Evolutionary conservation across 106 monocot genomes (phyloP), one percentile per base, ranked within the genome.

Genomic region (Posidonia australis): DNA sequence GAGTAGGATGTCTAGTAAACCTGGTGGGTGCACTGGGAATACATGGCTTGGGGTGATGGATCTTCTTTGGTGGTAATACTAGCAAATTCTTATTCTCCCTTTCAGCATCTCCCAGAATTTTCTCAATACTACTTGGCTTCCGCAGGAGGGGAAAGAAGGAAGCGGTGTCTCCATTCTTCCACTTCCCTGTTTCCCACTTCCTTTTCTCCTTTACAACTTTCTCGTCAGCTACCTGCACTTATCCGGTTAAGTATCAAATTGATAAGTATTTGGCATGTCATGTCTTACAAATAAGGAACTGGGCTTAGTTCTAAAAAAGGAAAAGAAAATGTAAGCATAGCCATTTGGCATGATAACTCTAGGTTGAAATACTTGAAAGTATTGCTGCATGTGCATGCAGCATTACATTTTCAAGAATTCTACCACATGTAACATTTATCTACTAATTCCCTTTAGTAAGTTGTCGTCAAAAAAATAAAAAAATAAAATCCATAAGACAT

Each of bases 91-190:
- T 45, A 23, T 26, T 74, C 62, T 83, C 85, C 54, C 64, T 83
- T 41, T 94, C 86, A 5, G 81, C 73, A 67, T 93, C 93, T 45
- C 71, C 81, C 63, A 89, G 54, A 28, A 94, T 94, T 65, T 89
- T 75, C 51, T 94, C 93, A 56, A 89, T 79, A 68, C 89, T 89
- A 78, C 89, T 94, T 47, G 86, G 83, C 53, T 82, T 77, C 63
- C 80, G 72, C 43, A 74, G 63, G 30, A 83, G 75, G 12, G 83
- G 77, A 60, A 84, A 68, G 62, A 83, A 77, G 52, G 92, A 73
- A 71, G 66, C 84, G 52, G 65, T 46, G 28, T 82, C 85, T 42
- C 68, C 74, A 71, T 82, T 62, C 43, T 54, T 76, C 46, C 70
- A 63, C 71, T 64, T 76, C 28, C 74, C 72, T 66, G 66, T 52